Percentiles rank a stretch among this genome's conserved stretches.
phyloP scores from a whole-genome alignment of 2,329 filamentous ascomycete genomes.

The Trichoderma sp. region DNA sequence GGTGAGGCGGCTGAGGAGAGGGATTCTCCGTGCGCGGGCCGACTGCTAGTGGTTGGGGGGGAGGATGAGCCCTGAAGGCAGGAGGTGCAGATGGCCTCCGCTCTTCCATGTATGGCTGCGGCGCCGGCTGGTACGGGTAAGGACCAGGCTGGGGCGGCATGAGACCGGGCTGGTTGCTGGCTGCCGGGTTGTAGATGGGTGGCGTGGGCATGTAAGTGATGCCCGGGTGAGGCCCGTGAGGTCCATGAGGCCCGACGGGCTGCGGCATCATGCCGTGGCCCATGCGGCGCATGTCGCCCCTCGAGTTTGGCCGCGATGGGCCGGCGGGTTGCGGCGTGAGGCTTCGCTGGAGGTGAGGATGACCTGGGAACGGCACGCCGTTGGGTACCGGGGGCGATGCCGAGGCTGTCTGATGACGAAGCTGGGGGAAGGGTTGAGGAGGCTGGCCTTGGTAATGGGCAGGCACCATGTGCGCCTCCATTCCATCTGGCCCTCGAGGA shows the following conservation, averaged over 20 bases:
- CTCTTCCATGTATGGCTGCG: slow-evolving; percentile 73
- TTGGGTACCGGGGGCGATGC: slow-evolving; percentile 87
- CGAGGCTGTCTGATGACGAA: slow-evolving; percentile 80
- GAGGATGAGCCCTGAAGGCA: slow-evolving; percentile 61
- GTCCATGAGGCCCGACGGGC: slow-evolving; percentile 63
- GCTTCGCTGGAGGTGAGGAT: slow-evolving; percentile 58
- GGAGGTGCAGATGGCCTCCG: slow-evolving; percentile 74
- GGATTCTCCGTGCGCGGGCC: slow-evolving; percentile 58
- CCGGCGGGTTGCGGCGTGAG: slow-evolving; percentile 78
- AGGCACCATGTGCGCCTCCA: slow-evolving; percentile 62
- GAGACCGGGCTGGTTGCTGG: slow-evolving; percentile 43
- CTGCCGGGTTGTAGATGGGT: slow-evolving; percentile 73
- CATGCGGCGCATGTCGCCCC: slow-evolving; percentile 75
- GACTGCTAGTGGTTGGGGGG: slow-evolving; percentile 51
- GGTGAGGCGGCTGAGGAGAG: slow-evolving; percentile 60
- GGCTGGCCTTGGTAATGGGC: slow-evolving; percentile 68
- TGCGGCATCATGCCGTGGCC: slow-evolving; percentile 73
- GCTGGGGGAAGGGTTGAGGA: slow-evolving; percentile 69
- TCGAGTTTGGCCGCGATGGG: slow-evolving; percentile 69
- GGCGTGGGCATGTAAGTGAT: slow-evolving; percentile 86
- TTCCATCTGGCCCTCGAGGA: slow-evolving; percentile 62
- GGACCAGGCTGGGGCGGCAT: slow-evolving; percentile 46
- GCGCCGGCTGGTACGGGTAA: slow-evolving; percentile 41
- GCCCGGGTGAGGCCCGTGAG: slow-evolving; percentile 60
- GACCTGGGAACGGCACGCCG: slow-evolving; percentile 67